Evolutionary conservation across 768 basidiomycete genomes (phyloP).

Genomic region (Suillus americanus): DNA sequence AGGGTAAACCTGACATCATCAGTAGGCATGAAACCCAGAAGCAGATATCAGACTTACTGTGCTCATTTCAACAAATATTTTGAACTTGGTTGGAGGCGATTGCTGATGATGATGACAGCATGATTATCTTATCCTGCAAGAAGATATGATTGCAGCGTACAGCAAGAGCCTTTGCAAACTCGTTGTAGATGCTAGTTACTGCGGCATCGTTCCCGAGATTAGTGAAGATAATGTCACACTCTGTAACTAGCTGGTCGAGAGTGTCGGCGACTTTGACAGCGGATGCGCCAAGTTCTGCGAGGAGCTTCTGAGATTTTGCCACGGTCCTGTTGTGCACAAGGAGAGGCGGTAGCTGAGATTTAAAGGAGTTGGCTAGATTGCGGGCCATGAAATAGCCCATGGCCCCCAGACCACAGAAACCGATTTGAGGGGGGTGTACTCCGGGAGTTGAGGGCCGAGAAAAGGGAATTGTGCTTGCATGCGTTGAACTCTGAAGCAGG

Average conservation of each 20-base stretch:
- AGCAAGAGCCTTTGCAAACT: slow-evolving; percentile 58
- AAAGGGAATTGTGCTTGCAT: slow-evolving; percentile 41
- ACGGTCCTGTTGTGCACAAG: slow-evolving; percentile 73
- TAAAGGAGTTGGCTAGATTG: slow-evolving; percentile 66
- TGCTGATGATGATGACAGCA: slow-evolving; percentile 29
- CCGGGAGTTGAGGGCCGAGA: slow-evolving; percentile 60
- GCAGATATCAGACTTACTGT: slow-evolving; percentile 50
- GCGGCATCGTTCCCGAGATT: slow-evolving; percentile 72
- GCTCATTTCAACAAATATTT: slow-evolving; percentile 84
- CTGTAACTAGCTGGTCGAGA: slow-evolving; percentile 56
- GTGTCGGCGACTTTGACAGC: slow-evolving; percentile 55
- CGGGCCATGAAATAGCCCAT: slow-evolving; percentile 79
- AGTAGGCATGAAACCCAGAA: slow-evolving; percentile 8
- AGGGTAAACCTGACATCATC: slow-evolving; percentile 49
- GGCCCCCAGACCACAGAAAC: slow-evolving; percentile 51
- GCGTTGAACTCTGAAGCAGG: slow-evolving; percentile 9
- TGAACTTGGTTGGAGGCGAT: slow-evolving; percentile 47
- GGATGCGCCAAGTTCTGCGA: slow-evolving; percentile 51
- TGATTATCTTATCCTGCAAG: neutral
- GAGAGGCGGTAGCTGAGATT: slow-evolving; percentile 49
- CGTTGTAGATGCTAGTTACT: slow-evolving; percentile 59
- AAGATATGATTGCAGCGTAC: slow-evolving; percentile 32
- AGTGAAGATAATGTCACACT: slow-evolving; percentile 77
- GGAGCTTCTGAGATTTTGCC: slow-evolving; percentile 60
- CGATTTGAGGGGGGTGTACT: slow-evolving; percentile 39